Base-by-base conservation (phyloP, 2,329 filamentous ascomycete genomes). In the Paecilomyces dactylethromorphus region DNA sequence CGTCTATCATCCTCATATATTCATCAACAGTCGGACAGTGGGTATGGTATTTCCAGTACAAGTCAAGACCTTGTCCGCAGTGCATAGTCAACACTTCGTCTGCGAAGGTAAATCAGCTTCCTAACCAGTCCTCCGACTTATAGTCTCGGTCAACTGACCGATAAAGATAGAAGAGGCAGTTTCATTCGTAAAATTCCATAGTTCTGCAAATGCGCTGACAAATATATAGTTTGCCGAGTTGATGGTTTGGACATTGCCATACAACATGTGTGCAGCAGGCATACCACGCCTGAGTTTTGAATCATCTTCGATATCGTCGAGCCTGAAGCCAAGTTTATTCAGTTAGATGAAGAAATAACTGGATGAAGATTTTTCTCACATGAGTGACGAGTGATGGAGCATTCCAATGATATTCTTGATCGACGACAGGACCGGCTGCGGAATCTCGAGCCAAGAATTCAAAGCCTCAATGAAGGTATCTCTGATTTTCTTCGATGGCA, bases 241-340 rank as follows among this genome's bases (percentile, higher is more conserved):
- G 56, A 78, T 72, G 2, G 74, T 68, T 56, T 77, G 74, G 0
- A 66, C 63, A 3, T 49, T 31, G 0, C 76, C 76, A 58, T 71
- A 79, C 3, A 78, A 65, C 1, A 59, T 60, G 57, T 78, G 76
- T 0, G 72, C 64, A 0, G 75, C 59, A 5, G 74, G 73, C n/a
- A 64, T 66, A 2, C 71, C 72, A 2, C 75, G 67, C 1, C 75
- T 66, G 0, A 75, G 60, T 2, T 59, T 31, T 0, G 75, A 76
- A 1, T 61, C 56, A 55, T 78, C 76, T 61, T 78, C 63, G 13
- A 79, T 66, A 62, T 79, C 75, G 55, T 77, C 75, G 3, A 78
- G 62, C 56, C 68, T 70, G n/a, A 22, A 24, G 12, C 18, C n/a
- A n/a, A 15, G 7, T 13, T 6, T 12, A 33, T 15, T 35, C 26